Percentiles rank a stretch among this genome's conserved stretches.
Conservation (phyloP, 441 rosid species). For the Mallotus repandus region DNA sequence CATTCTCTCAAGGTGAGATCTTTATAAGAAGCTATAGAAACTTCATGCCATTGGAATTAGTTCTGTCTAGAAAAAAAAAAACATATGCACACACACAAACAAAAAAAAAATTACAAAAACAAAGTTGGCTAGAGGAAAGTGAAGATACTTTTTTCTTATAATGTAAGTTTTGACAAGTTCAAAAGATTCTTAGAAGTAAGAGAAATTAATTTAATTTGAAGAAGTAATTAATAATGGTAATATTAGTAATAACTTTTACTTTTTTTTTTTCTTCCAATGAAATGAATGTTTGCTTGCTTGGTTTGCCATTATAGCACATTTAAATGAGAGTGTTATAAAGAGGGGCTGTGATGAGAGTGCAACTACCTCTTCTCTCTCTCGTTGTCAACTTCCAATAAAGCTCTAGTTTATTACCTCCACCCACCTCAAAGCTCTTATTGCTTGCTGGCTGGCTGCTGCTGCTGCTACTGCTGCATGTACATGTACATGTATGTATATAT, state of each 20-base stretch:
- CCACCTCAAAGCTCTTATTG: slow-evolving; percentile 30
- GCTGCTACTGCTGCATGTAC: background rate
- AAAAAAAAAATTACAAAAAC: background rate
- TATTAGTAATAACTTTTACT: background rate
- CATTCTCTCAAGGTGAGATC: slow-evolving; percentile 22
- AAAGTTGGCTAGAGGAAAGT: slow-evolving; percentile 12
- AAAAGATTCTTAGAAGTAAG: slow-evolving; percentile 42
- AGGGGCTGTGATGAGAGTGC: slow-evolving; percentile 27
- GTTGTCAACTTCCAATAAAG: slow-evolving; percentile 25
- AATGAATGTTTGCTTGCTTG: slow-evolving; percentile 61
- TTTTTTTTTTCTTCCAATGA: slow-evolving; percentile 23
- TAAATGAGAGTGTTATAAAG: slow-evolving; percentile 30
- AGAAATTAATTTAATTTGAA: slow-evolving; percentile 9
- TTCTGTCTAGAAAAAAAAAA: slow-evolving; percentile 19
- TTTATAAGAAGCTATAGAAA: slow-evolving; percentile 31
- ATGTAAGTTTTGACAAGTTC: slow-evolving; percentile 30
- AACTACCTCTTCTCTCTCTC: slow-evolving; percentile 29
- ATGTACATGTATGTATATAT: too few species aligned
- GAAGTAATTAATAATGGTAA: background rate
- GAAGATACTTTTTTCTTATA: slow-evolving; percentile 9
- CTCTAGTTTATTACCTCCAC: slow-evolving; percentile 39
- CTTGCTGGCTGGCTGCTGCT: background rate
- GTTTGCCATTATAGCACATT: slow-evolving; percentile 28
- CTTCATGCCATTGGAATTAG: slow-evolving; percentile 40
- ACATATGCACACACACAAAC: background rate